These are phyloP conservation scores for Talaromyces proteolyticus DNA, from an alignment of 495 filamentous ascomycete genomes.

Conservation along the genomic window DNA sequence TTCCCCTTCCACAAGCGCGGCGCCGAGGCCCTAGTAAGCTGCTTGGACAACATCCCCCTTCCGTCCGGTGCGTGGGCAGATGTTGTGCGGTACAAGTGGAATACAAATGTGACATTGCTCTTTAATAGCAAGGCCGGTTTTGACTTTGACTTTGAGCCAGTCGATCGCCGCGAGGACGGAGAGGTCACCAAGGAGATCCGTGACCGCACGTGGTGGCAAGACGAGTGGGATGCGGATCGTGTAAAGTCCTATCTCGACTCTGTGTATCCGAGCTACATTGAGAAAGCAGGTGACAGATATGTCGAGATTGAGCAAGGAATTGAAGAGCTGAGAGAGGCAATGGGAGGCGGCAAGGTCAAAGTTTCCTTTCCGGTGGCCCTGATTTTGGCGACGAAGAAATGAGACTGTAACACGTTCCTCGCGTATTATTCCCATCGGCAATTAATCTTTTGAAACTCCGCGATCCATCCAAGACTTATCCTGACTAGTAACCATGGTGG, in stretches of 20 bases:
- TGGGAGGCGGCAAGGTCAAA: constrained; percentile 7
- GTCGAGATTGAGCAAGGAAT: constrained; percentile 9
- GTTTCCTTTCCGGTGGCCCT: constrained; percentile 11
- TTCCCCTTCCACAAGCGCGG: too few species aligned
- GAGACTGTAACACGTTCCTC: too few species aligned
- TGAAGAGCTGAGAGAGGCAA: constrained; percentile 8
- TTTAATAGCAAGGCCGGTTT: constrained; percentile 7
- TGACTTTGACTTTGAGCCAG: constrained; percentile 6
- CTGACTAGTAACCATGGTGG: too few species aligned
- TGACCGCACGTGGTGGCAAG: constrained; percentile 9
- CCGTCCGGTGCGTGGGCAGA: constrained; percentile 11
- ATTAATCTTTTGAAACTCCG: too few species aligned
- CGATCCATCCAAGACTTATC: too few species aligned
- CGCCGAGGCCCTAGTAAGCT: constrained; percentile 14
- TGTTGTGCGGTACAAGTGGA: constrained; percentile 19
- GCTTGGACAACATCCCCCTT: constrained; percentile 19
- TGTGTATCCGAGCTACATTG: constrained; percentile 9
- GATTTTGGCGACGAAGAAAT: too few species aligned
- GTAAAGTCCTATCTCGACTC: constrained; percentile 5
- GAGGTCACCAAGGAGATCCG: constrained; percentile 5
- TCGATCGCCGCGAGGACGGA: not conserved
- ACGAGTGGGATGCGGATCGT: constrained; percentile 7
- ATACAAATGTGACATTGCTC: constrained; percentile 14
- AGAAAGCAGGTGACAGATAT: constrained; percentile 4
- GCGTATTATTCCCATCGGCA: too few species aligned